These are phyloP conservation scores for Samsoniella hepiali DNA, from an alignment of 2,329 filamentous ascomycete species.

Conservation along the genomic window DNA sequence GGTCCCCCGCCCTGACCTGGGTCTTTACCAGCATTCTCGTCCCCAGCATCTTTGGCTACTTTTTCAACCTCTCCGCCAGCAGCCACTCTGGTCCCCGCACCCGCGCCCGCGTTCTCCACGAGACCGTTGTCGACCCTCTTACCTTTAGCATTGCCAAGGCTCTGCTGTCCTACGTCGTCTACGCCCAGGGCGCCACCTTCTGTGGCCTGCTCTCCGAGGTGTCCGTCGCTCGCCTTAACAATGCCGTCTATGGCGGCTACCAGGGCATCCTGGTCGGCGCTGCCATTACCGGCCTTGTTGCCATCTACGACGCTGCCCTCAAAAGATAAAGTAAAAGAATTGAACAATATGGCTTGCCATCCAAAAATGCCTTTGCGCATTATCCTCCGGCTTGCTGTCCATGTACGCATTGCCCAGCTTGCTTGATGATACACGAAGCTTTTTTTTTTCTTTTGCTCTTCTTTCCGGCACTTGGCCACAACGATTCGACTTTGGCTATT, in stretches of 20 bases:
- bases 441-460: not conserved
- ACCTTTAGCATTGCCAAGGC: slow-evolving; percentile 89
- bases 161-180: slow-evolving; percentile 76
- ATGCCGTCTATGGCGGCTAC: slow-evolving; percentile 68
- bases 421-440: slow-evolving; percentile 14
- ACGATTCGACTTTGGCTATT: not conserved
- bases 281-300: slow-evolving; percentile 64
- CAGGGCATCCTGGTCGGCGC: slow-evolving; percentile 66
- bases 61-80: slow-evolving; percentile 76
- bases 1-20: slow-evolving; percentile 79
- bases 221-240: slow-evolving; percentile 61
- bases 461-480: not conserved
- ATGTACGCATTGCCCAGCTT: not conserved
- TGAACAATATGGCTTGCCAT: not conserved
- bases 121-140: slow-evolving; percentile 69
- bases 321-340: slow-evolving; percentile 50
- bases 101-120: slow-evolving; percentile 42
- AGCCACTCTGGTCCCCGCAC: slow-evolving; percentile 37
- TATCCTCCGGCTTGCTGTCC: not conserved
- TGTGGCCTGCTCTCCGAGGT: slow-evolving; percentile 58
- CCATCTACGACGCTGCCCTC: slow-evolving; percentile 74
- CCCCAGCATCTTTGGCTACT: slow-evolving; percentile 74
- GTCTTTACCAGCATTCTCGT: slow-evolving; percentile 65
- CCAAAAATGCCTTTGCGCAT: not conserved
- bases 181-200: slow-evolving; percentile 62